phyloP scores from a whole-genome alignment of 129 eudicot species.

The Centella asiatica region DNA sequence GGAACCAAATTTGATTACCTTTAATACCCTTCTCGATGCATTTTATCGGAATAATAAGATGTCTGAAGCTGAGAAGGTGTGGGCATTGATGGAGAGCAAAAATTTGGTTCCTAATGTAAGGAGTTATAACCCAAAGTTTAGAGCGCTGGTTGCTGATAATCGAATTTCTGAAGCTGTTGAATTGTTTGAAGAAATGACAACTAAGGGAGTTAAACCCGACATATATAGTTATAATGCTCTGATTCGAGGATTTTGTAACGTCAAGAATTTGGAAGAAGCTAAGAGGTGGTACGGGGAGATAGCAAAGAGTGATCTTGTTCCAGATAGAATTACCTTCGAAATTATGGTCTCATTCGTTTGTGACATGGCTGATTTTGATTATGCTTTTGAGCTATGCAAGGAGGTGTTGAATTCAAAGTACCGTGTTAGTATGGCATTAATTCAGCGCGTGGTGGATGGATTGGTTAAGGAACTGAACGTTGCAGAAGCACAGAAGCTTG shows the following conservation, averaged over 20 bases:
- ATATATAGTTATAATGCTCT: conserved; percentile 21
- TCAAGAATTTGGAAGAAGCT: conserved; percentile 22
- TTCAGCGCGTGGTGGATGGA: conserved; percentile 37
- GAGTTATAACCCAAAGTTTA: conserved; percentile 28
- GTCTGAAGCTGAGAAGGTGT: conserved; percentile 6
- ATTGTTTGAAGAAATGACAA: conserved; percentile 14
- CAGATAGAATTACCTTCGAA: conserved; percentile 7
- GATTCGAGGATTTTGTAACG: conserved; percentile 24
- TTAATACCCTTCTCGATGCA: conserved; percentile 5
- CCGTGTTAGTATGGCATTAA: conserved; percentile 6
- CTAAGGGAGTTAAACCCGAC: conserved; percentile 17
- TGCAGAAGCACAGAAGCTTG: conserved; percentile 27
- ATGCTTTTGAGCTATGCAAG: conserved; percentile 29
- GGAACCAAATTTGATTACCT: conserved; percentile 9
- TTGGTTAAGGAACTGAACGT: conserved; percentile 22
- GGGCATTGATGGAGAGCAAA: conserved; percentile 3
- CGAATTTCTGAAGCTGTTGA: conserved; percentile 19
- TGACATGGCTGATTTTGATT: conserved; percentile 24
- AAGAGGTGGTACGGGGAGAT: conserved; percentile 31
- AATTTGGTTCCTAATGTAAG: conserved; percentile 22
- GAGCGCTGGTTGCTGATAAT: conserved; percentile 15
- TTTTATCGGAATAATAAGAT: conserved; percentile 1
- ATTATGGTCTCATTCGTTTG: conserved; percentile 13
- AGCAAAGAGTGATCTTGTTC: conserved; percentile 10
- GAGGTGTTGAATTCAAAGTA: conserved; percentile 8